These are phyloP conservation scores for Kuraishia capsulata DNA, from an alignment of 805 yeast species.

Conservation along the genomic window DNA sequence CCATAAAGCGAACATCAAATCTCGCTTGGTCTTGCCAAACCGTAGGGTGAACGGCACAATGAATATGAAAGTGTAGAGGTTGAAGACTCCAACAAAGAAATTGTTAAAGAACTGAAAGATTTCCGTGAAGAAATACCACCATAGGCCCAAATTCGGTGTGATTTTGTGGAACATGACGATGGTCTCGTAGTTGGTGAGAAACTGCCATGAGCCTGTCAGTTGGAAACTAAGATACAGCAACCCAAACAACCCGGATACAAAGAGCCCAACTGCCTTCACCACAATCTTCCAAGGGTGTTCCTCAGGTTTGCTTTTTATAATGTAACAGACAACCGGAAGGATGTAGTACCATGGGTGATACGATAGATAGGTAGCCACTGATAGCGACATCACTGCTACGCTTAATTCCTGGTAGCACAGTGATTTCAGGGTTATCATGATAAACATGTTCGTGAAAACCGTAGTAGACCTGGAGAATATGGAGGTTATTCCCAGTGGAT, in stretches of 20 bases:
- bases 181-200: constrained; percentile 46
- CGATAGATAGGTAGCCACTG: constrained; percentile 56
- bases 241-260: background rate
- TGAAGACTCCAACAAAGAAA: constrained; percentile 79
- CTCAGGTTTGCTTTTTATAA: constrained; percentile 4
- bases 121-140: constrained; percentile 99
- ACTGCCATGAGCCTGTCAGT: constrained; percentile 30
- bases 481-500: constrained; percentile 70
- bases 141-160: constrained; percentile 84
- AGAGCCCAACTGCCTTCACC: constrained; percentile 12
- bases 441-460: constrained; percentile 47
- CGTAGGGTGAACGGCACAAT: constrained; percentile 69
- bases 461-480: constrained; percentile 62
- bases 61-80: constrained; percentile 58
- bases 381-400: constrained; percentile 42
- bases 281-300: background rate
- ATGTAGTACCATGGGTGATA: constrained; percentile 52
- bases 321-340: constrained; percentile 41
- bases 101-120: constrained; percentile 84
- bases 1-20: constrained; percentile 27
- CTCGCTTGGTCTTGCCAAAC: constrained; percentile 24
- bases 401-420: constrained; percentile 30
- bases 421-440: constrained; percentile 37
- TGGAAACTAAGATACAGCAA: constrained; percentile 23
- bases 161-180: constrained; percentile 56